A percentile compares a stretch with the other conserved stretches of the same genome.
These are phyloP conservation scores for Rhizophora mangle DNA, from an alignment of 345 rosid species.

Conservation along the genomic window DNA sequence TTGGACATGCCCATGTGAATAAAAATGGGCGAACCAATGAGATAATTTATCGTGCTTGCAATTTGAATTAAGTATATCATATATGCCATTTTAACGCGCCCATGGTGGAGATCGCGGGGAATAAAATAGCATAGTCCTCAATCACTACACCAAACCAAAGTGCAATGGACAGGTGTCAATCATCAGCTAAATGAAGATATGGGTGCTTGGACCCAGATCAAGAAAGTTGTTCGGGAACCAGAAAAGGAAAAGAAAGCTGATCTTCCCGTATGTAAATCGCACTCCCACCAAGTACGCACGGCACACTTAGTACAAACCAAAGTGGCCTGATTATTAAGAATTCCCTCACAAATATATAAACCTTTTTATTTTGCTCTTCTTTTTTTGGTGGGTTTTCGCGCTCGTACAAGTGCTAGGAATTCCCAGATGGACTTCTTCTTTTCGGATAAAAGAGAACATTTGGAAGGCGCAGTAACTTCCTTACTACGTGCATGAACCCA, in stretches of 20 bases:
- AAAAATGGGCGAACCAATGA: slow-evolving; percentile 14
- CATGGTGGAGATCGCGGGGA: not conserved
- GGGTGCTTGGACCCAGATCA: slow-evolving; percentile 7
- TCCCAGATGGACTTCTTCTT: too few species aligned
- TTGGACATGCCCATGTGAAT: slow-evolving; percentile 37
- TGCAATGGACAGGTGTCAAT: slow-evolving; percentile 41
- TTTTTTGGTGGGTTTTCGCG: too few species aligned
- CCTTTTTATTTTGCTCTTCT: too few species aligned
- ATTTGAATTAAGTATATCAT: not conserved
- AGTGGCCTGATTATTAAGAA: too few species aligned
- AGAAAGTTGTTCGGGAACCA: not conserved
- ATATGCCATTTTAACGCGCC: not conserved
- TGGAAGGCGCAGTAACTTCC: too few species aligned
- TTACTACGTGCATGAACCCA: too few species aligned
- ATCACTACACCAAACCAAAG: not conserved
- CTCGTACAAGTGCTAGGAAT: too few species aligned
- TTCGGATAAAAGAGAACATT: too few species aligned
- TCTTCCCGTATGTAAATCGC: not conserved
- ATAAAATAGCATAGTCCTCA: slow-evolving; percentile 8
- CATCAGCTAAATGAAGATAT: slow-evolving; percentile 29
- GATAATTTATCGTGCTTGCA: slow-evolving; percentile 6
- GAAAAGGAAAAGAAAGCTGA: not conserved
- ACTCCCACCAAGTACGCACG: too few species aligned
- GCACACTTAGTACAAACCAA: too few species aligned
- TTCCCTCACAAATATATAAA: too few species aligned